Base-by-base conservation (phyloP, 495 filamentous ascomycete species). In the Neurospora tetrasperma region DNA sequence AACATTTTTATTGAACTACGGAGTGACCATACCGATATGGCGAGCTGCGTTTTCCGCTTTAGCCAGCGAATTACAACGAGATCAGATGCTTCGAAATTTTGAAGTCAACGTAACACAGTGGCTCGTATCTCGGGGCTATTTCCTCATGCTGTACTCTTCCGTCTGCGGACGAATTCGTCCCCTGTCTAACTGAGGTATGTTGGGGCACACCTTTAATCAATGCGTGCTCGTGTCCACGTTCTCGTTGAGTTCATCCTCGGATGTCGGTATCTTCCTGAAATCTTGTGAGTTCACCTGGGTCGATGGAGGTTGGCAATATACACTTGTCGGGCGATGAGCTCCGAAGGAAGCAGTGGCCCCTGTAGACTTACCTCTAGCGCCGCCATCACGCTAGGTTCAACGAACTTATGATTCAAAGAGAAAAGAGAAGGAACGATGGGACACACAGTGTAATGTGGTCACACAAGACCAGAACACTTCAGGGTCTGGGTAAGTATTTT, bases 391-490 rank as follows among this genome's bases (percentile, higher is more conserved):
- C 12, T 66, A 9, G 6, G 27, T 18, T 18, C 6, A 35, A 66
- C 27, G 27, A 31, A 31, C 27, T 20, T 59, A 18, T 4, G 48
- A 35, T 66, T 31, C 54, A 59, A 27, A 66, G 23, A 35, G 8
- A 12, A 54, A 59, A 59, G 23, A 12, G 10, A 16, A 14, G 46
- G 27, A 62, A 35, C 54, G 20, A 62, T 35, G 23, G 23, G 14
- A 62, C 6, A 62, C 8, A 8, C 20, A 54, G 20, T 23, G 20
- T 35, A 62, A 11, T 42, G 73, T 74, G 73, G 75, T 77, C 70
- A 71, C 72, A 74, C 69, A 70, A 62, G 62, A 73, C 73, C 70
- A 72, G 54, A 20, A 20, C 39, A 23, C 69, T 9, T 66, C 6
- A 66, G 54, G 54, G 54, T 35, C 35, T 6, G 14, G 14, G 12